Evolutionary conservation across 2,329 filamentous ascomycete species (phyloP).

Genomic region (Leptodontidium sp.): DNA sequence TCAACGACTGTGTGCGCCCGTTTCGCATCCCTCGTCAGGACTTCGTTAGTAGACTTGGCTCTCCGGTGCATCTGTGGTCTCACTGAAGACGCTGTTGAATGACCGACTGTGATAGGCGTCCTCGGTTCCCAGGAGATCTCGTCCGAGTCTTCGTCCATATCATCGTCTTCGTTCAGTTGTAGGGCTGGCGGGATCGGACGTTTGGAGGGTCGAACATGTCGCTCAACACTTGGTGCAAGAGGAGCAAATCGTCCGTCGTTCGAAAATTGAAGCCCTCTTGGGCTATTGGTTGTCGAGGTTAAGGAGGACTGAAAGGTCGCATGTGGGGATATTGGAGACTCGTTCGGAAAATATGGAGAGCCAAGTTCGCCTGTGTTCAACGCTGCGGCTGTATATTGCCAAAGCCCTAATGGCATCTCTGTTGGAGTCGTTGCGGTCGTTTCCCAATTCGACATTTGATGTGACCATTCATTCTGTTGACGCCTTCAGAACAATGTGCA

Average conservation of each 20-base stretch:
- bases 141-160: conserved; percentile 20
- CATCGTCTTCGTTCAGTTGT: conserved; percentile 12
- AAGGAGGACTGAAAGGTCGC: not conserved
- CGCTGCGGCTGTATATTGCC: conserved; percentile 16
- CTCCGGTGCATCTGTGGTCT: conserved; percentile 14
- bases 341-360: not conserved
- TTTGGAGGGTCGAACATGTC: not conserved
- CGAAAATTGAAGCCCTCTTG: conserved; percentile 8
- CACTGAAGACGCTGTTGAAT: not conserved
- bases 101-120: not conserved
- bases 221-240: conserved; percentile 1
- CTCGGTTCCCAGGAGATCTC: conserved; percentile 14
- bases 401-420: conserved; percentile 1
- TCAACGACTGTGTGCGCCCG: conserved; percentile 39
- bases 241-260: conserved; percentile 10
- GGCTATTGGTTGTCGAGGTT: conserved; percentile 8
- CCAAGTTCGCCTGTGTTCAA: conserved; percentile 11
- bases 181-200: conserved; percentile 4
- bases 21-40: conserved; percentile 31
- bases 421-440: not conserved
- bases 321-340: conserved; percentile 6
- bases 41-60: conserved; percentile 24
- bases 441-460: conserved; percentile 17
- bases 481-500: not conserved
- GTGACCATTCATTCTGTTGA: conserved; percentile 14